Conservation (phyloP, 805 yeast genomes). For the Phaffomyces antillensis region DNA sequence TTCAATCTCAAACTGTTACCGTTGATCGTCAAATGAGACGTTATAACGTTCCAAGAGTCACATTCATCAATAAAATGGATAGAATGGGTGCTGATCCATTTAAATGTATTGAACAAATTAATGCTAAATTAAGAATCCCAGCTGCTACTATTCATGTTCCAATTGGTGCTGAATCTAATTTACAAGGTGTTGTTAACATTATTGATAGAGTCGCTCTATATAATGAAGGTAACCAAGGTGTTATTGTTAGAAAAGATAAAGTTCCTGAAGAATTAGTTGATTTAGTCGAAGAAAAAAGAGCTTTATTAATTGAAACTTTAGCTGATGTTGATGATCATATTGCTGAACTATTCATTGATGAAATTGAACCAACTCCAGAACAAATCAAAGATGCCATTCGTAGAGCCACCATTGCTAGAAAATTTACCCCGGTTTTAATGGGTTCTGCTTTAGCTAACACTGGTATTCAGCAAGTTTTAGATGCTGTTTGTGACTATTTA, state of each 20-base stretch:
- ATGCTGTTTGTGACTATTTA: conserved; percentile 90
- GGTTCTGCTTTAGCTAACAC: conserved; percentile 97
- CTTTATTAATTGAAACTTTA: conserved; percentile 78
- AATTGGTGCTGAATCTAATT: conserved; percentile 83
- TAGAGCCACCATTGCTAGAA: conserved; percentile 90
- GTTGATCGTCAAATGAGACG: conserved; percentile 99
- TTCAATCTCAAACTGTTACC: conserved; percentile 96
- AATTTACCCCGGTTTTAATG: conserved; percentile 98
- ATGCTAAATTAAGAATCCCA: conserved; percentile 77
- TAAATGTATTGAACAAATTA: conserved; percentile 87
- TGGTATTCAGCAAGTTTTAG: conserved; percentile 92
- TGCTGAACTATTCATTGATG: conserved; percentile 88
- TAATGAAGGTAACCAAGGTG: conserved; percentile 90
- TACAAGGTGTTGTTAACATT: conserved; percentile 86
- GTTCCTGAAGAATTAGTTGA: conserved; percentile 78
- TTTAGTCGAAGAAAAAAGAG: conserved; percentile 85
- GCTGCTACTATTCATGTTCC: conserved; percentile 99
- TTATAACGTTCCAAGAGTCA: conserved; percentile 92
- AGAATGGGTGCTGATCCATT: conserved; percentile 99
- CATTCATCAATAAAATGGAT: conserved; percentile 97
- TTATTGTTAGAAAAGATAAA: conserved; percentile 53
- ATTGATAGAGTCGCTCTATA: conserved; percentile 82
- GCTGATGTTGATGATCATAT: conserved; percentile 98
- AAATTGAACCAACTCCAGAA: conserved; percentile 74
- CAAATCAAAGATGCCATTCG: conserved; percentile 89